Evolutionary conservation across 345 rosid genomes (phyloP).

Genomic region (Camelina neglecta): DNA sequence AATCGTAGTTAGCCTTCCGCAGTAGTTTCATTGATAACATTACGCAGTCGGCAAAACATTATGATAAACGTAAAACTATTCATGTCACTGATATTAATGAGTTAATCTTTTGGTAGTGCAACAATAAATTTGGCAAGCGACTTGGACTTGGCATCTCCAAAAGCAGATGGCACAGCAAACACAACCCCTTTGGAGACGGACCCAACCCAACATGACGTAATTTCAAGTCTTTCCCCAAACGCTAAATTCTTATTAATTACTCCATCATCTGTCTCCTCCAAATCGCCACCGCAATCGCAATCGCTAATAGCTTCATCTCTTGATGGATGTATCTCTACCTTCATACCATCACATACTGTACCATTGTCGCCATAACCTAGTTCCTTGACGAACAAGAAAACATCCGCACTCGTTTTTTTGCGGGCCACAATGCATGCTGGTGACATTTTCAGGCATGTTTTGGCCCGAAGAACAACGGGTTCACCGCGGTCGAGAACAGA

Average conservation of each 20-base stretch:
- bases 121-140: conserved; percentile 30
- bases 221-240: conserved; percentile 47
- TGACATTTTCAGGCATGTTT: conserved; percentile 30
- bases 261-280: conserved; percentile 50
- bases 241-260: conserved; percentile 35
- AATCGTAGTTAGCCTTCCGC: not conserved
- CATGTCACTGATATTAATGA: not conserved
- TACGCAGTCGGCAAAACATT: conserved; percentile 2
- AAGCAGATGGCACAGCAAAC: conserved; percentile 46
- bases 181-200: conserved; percentile 49
- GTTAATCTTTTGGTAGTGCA: conserved; percentile 30
- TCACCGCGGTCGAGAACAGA: conserved; percentile 46
- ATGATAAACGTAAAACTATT: not conserved
- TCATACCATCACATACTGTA: conserved; percentile 18
- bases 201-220: conserved; percentile 62
- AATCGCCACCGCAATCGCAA: conserved; percentile 25
- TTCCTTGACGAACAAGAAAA: conserved; percentile 55
- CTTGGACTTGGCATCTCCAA: conserved; percentile 36
- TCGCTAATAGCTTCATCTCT: conserved; percentile 30
- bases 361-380: conserved; percentile 3
- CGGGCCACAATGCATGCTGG: conserved; percentile 45
- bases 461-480: conserved; percentile 46
- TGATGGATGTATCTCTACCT: conserved; percentile 43
- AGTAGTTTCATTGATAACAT: not conserved
- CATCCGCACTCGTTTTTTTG: conserved; percentile 28